phyloP scores from a whole-genome alignment of 257 asterid species.

The Nicotiana paniculata region DNA sequence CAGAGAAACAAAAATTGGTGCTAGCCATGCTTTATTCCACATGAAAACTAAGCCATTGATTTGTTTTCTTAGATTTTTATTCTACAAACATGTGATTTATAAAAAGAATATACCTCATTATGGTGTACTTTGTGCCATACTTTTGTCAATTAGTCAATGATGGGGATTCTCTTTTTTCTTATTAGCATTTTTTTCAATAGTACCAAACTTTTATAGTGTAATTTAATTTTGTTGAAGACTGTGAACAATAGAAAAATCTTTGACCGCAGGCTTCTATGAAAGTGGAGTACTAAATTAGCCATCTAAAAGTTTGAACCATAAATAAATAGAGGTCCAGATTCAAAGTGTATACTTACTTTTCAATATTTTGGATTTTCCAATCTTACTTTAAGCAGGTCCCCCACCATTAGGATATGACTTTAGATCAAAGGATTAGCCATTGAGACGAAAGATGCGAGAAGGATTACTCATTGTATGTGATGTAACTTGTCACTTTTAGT shows the following conservation, averaged over 20 bases:
- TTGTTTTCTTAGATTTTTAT: not conserved
- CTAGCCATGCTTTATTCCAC: not conserved
- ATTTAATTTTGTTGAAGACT: conserved; percentile 1
- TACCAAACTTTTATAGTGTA: not conserved
- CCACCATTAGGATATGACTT: not conserved
- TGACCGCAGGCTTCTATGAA: conserved; percentile 1
- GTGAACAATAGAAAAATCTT: not conserved
- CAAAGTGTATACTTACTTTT: not conserved
- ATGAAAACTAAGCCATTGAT: not conserved
- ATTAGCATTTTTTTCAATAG: not conserved
- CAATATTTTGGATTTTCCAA: not conserved
- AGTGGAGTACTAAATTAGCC: not conserved
- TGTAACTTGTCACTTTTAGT: not conserved
- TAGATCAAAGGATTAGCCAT: not conserved
- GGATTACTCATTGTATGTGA: not conserved
- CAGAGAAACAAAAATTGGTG: not conserved
- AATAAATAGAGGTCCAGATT: not conserved
- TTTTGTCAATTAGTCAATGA: not conserved
- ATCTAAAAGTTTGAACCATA: not conserved
- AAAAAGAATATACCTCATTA: not conserved
- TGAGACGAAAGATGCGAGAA: not conserved
- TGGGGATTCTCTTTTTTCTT: not conserved
- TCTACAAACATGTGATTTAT: not conserved
- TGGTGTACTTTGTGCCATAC: not conserved
- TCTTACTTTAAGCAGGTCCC: not conserved